Percentiles rank a stretch among this genome's conserved stretches.
phyloP scores from a whole-genome alignment of 805 yeast species.

The Kazachstania taianensis region DNA sequence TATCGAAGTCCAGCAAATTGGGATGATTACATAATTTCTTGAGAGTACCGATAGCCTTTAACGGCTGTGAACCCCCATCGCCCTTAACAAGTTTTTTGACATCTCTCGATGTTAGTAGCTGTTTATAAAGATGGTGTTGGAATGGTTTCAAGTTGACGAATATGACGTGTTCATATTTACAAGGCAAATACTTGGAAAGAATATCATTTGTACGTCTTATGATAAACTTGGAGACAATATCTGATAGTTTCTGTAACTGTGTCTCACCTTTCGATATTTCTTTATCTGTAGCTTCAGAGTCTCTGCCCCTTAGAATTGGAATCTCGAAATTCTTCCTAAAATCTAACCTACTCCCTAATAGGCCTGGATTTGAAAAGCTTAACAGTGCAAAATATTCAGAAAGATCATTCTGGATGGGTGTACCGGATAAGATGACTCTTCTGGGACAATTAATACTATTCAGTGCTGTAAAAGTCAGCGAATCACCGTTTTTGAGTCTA shows the following conservation, averaged over 20 bases:
- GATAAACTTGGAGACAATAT: slow-evolving; percentile 76
- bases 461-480: slow-evolving; percentile 79
- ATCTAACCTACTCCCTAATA: slow-evolving; percentile 73
- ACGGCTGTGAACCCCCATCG: slow-evolving; percentile 44
- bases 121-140: slow-evolving; percentile 61
- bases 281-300: slow-evolving; percentile 75
- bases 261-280: slow-evolving; percentile 61
- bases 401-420: slow-evolving; percentile 93
- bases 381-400: slow-evolving; percentile 87
- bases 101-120: slow-evolving; percentile 71
- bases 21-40: slow-evolving; percentile 95
- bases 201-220: slow-evolving; percentile 94
- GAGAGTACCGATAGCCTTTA: slow-evolving; percentile 79
- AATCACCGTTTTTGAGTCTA: slow-evolving; percentile 78
- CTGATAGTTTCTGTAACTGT: slow-evolving; percentile 61
- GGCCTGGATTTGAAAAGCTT: slow-evolving; percentile 90
- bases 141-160: slow-evolving; percentile 75
- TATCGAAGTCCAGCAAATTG: slow-evolving; percentile 63
- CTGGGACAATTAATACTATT: slow-evolving; percentile 77
- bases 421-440: slow-evolving; percentile 87
- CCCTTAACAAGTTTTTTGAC: slow-evolving; percentile 43
- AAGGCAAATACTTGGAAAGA: slow-evolving; percentile 84
- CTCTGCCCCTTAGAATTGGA: slow-evolving; percentile 75
- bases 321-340: slow-evolving; percentile 79
- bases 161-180: slow-evolving; percentile 94